phyloP scores from a whole-genome alignment of 768 basidiomycete species.

The Suillus cothurnatus region DNA sequence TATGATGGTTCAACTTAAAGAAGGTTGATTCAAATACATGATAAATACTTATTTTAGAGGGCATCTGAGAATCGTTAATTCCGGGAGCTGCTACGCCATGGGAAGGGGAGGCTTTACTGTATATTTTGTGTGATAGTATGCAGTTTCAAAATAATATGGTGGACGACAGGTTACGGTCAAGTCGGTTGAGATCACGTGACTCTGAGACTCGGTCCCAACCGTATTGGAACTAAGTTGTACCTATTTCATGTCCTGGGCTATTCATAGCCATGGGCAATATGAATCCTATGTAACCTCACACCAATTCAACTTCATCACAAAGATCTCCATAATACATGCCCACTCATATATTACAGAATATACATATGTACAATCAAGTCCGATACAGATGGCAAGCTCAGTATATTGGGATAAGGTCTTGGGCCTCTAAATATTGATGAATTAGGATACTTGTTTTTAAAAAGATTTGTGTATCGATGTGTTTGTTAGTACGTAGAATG shows the following conservation, averaged over 20 bases:
- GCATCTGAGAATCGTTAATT: too few species aligned
- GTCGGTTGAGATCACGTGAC: too few species aligned
- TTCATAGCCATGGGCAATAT: constrained; percentile 55
- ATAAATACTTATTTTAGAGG: too few species aligned
- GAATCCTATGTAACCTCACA: constrained; percentile 23
- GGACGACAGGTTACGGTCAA: too few species aligned
- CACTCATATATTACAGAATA: background rate
- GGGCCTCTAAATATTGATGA: background rate
- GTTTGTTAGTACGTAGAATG: background rate
- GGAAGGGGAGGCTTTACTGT: too few species aligned
- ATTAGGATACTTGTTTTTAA: background rate
- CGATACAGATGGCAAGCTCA: background rate
- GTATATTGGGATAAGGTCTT: background rate
- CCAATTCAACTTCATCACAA: constrained; percentile 53
- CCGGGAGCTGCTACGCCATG: too few species aligned
- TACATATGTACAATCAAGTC: background rate
- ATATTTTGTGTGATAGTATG: too few species aligned
- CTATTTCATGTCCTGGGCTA: constrained; percentile 55
- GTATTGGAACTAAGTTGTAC: too few species aligned
- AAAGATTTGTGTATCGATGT: background rate
- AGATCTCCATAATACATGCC: constrained; percentile 56
- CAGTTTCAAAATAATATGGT: too few species aligned
- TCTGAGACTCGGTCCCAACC: too few species aligned
- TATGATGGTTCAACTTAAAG: too few species aligned
- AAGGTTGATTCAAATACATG: too few species aligned